Conservation (phyloP, 768 basidiomycete species). For the Termitomyces sp. region DNA sequence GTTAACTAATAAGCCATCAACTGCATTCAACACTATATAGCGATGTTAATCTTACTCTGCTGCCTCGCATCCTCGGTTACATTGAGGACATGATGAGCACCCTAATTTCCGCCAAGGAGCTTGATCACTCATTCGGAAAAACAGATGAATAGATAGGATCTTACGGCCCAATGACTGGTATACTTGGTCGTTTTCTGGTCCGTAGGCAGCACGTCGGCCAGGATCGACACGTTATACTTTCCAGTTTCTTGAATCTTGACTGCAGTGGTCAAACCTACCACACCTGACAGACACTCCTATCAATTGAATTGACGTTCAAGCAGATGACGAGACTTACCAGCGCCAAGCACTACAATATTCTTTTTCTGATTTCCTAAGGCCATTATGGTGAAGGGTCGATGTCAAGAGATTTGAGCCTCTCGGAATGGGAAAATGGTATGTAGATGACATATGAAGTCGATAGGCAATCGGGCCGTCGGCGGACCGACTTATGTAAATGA, state of each 20-base stretch:
- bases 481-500: not conserved
- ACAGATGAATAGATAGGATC: conserved; percentile 16
- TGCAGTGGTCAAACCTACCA: conserved; percentile 75
- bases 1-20: not conserved
- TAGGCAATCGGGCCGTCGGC: no score
- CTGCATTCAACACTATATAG: not conserved
- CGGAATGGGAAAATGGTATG: not conserved
- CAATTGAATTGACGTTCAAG: not conserved
- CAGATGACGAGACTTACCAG: conserved; percentile 8
- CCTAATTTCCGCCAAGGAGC: conserved; percentile 37
- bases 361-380: not conserved
- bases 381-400: not conserved
- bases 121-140: not conserved
- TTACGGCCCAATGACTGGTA: conserved; percentile 80
- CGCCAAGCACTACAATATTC: conserved; percentile 18
- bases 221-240: conserved; percentile 59
- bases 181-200: conserved; percentile 74
- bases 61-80: conserved; percentile 48
- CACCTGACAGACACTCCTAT: conserved; percentile 41
- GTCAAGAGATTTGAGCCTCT: not conserved
- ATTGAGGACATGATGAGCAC: conserved; percentile 73
- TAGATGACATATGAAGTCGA: not conserved
- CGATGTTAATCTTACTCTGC: conserved; percentile 37
- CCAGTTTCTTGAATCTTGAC: conserved; percentile 63
- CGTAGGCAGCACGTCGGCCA: conserved; percentile 69